These are phyloP conservation scores for Otatea glauca DNA, from an alignment of 176 grass and related monocot genomes.

Conservation along the genomic window DNA sequence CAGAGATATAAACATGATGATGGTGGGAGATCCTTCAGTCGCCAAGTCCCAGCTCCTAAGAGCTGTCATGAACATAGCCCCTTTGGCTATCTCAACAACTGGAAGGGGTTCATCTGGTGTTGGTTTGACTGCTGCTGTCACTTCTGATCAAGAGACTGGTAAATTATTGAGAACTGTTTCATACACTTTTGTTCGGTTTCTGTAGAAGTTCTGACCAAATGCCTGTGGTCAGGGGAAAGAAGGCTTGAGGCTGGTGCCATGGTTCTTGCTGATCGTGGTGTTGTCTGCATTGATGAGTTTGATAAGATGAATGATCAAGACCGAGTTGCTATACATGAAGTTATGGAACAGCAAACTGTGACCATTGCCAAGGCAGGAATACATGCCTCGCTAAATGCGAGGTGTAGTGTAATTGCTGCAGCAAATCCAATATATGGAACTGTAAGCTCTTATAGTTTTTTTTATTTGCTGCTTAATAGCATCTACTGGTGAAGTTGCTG, in stretches of 20 bases:
- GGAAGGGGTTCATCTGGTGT: slow-evolving; percentile 98
- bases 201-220: slow-evolving; percentile 19
- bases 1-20: slow-evolving; percentile 99
- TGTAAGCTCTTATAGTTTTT: slow-evolving; percentile 49
- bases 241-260: slow-evolving; percentile 99
- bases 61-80: slow-evolving; percentile 94
- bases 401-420: slow-evolving; percentile 98
- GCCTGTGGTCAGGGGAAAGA: slow-evolving; percentile 74
- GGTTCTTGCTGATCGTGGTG: slow-evolving; percentile 97
- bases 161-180: slow-evolving; percentile 21
- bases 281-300: slow-evolving; percentile 98
- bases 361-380: slow-evolving; percentile 99
- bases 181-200: background rate
- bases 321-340: slow-evolving; percentile 96
- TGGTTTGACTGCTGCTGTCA: slow-evolving; percentile 94
- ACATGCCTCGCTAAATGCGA: slow-evolving; percentile 94
- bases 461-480: background rate
- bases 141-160: slow-evolving; percentile 98
- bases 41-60: slow-evolving; percentile 96
- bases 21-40: slow-evolving; percentile 98
- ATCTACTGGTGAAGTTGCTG: background rate
- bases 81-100: slow-evolving; percentile 92
- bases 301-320: slow-evolving; percentile 99
- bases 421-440: slow-evolving; percentile 99
- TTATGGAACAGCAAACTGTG: slow-evolving; percentile 99